These are phyloP conservation scores for Didymella pinodella DNA, from an alignment of 2,329 filamentous ascomycete species.

Conservation along the genomic window DNA sequence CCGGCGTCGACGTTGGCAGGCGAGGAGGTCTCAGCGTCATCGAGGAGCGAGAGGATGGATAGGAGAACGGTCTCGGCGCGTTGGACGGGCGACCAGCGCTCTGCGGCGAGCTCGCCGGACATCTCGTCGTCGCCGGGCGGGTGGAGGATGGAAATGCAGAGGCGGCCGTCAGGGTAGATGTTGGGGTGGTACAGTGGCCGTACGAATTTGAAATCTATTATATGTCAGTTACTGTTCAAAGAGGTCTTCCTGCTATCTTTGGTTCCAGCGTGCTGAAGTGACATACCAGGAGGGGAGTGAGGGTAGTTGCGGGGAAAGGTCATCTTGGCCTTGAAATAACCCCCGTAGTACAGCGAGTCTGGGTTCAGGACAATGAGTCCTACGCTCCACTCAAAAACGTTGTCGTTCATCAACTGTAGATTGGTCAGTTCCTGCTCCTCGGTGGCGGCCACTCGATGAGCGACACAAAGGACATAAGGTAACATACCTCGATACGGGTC, in stretches of 20 bases:
- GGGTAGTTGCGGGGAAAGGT: conserved; percentile 89
- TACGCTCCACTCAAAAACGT: conserved; percentile 86
- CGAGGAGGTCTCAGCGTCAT: conserved; percentile 91
- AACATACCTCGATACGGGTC: conserved; percentile 82
- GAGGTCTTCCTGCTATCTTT: neutral
- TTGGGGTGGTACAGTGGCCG: conserved; percentile 89
- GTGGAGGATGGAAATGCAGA: conserved; percentile 98
- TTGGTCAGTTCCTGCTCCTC: conserved; percentile 35
- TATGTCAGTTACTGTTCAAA: conserved; percentile 15
- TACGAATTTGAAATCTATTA: conserved; percentile 78
- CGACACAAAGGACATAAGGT: neutral
- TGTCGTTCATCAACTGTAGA: conserved; percentile 74
- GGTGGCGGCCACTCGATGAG: conserved; percentile 21
- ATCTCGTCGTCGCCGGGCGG: conserved; percentile 89
- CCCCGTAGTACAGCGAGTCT: conserved; percentile 90
- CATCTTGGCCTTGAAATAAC: conserved; percentile 92
- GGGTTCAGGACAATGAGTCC: conserved; percentile 92
- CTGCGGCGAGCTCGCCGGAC: conserved; percentile 87
- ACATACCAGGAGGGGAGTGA: conserved; percentile 75
- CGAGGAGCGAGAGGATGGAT: conserved; percentile 88
- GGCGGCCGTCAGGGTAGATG: conserved; percentile 85
- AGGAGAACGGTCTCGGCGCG: conserved; percentile 94
- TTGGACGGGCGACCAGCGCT: conserved; percentile 94
- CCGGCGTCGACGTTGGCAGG: conserved; percentile 95
- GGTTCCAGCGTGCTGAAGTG: conserved; percentile 16